Evolutionary conservation across 768 basidiomycete species (phyloP), one percentile per base, ranked within the genome.

Genomic region (Tylopilus rubrobrunneus): DNA sequence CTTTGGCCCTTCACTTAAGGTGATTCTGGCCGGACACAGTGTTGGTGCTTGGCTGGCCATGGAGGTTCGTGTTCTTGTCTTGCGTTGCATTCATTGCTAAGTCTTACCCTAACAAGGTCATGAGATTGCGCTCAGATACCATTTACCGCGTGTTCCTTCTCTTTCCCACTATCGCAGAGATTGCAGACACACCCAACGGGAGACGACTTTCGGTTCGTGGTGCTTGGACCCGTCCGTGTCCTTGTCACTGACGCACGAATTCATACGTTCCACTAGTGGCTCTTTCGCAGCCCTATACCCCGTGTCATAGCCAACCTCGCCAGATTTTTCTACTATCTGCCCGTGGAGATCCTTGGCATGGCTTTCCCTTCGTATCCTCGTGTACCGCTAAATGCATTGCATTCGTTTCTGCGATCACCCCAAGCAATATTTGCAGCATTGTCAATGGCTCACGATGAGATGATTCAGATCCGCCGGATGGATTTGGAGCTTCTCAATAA

Each of bases 1-100:
- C n/a, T 78, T 71, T 60, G 59, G 68, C 11, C 27, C 56, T 15
- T 34, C 34, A 14, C 34, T 34, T 12, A 34, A 67, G 52, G 64
- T 85, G 27, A 65, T 85, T 17, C 23, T 87, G 0, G 64, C 78
- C 21, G 86, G 84, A 9, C 89, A 92, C 57, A 88, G 86, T 50
- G 79, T 91, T 14, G 89, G 89, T 2, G 71, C 80, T 2, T 92
- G 88, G 87, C 73, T 92, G 48, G 65, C 77, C 5, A 62, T 82
- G 29, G 81, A 89, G 15, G 39, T 19, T 8, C 48, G 52, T 33
- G 28, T 56, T n/a, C 27, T 56, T 11, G 5, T 25, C 12, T 49
- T 33, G 33, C 7, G 9, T 28, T 11, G 5, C 25, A 17, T 10
- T 12, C 23, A 27, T 29, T 40, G 36, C 17, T 14, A 21, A 36